These are phyloP conservation scores for Plasmodium adleri DNA, from an alignment of 169 alveolate species.

Conservation along the genomic window DNA sequence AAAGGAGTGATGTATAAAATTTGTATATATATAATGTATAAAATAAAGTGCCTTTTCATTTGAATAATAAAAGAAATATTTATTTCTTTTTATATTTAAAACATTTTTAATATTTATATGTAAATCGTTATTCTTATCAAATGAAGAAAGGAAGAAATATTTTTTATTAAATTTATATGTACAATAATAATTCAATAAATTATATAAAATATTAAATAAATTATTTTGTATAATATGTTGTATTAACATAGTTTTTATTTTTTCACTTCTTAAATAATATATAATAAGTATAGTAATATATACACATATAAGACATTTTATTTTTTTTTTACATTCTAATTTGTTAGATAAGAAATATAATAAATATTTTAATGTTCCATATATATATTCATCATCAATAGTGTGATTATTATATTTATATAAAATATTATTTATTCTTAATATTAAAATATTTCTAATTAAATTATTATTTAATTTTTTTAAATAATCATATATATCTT, in stretches of 20 bases:
- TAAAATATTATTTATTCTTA: slow-evolving; percentile 15
- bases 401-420: slow-evolving; percentile 2
- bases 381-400: background rate
- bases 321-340: slow-evolving; percentile 6
- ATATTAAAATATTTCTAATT: slow-evolving; percentile 17
- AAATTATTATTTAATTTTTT: slow-evolving; percentile 18
- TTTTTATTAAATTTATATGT: slow-evolving; percentile 27
- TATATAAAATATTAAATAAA: slow-evolving; percentile 39
- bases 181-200: slow-evolving; percentile 24
- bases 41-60: slow-evolving; percentile 10
- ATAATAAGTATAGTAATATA: slow-evolving; percentile 45
- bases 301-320: slow-evolving; percentile 45
- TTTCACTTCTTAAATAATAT: slow-evolving; percentile 10
- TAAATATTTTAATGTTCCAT: slow-evolving; percentile 6
- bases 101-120: slow-evolving; percentile 28
- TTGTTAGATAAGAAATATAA: slow-evolving; percentile 2
- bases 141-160: slow-evolving; percentile 10
- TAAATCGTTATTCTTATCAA: slow-evolving; percentile 4
- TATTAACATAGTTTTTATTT: slow-evolving; percentile 19
- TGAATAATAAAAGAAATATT: slow-evolving; percentile 43
- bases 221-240: slow-evolving; percentile 10
- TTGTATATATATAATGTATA: slow-evolving; percentile 47
- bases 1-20: slow-evolving; percentile 45
- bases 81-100: slow-evolving; percentile 11
- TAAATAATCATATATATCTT: slow-evolving; percentile 1